Conservation (phyloP, 441 rosid species). For the Euphorbia corollata region DNA sequence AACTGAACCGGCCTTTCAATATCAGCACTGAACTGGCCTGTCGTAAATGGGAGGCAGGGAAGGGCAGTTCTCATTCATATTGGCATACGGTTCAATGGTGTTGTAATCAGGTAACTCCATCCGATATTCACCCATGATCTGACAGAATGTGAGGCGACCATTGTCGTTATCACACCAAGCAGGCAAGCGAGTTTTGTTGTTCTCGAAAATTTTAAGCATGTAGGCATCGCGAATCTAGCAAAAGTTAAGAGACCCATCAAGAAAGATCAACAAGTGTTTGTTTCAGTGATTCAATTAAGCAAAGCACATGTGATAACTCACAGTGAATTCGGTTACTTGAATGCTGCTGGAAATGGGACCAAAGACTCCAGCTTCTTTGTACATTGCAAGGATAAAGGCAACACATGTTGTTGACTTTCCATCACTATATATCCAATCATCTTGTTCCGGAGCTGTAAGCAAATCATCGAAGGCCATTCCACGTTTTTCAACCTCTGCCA, state of each 20-base stretch:
- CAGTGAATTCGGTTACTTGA: constrained; percentile 96
- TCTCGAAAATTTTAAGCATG: constrained; percentile 69
- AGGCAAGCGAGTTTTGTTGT: constrained; percentile 60
- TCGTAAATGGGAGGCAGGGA: constrained; percentile 83
- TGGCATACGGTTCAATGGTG: constrained; percentile 63
- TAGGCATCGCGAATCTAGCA: constrained; percentile 78
- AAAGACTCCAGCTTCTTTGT: constrained; percentile 82
- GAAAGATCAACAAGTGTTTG: constrained; percentile 3
- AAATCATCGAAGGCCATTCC: constrained; percentile 71
- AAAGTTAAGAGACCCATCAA: constrained; percentile 8
- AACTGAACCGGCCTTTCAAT: constrained; percentile 2
- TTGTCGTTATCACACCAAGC: constrained; percentile 63
- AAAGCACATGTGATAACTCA: constrained; percentile 24
- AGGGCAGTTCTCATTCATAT: constrained; percentile 88
- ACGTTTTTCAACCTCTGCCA: constrained; percentile 68
- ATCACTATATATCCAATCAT: constrained; percentile 90
- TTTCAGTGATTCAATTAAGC: neutral
- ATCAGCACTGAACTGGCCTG: constrained; percentile 47
- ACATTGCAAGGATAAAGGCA: constrained; percentile 85
- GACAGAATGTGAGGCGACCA: constrained; percentile 62
- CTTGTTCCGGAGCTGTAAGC: constrained; percentile 80
- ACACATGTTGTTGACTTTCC: constrained; percentile 92
- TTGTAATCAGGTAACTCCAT: constrained; percentile 84
- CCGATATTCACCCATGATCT: constrained; percentile 72
- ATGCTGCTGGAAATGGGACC: constrained; percentile 53